Evolutionary conservation across 768 basidiomycete genomes (phyloP), one percentile per base, ranked within the genome.

Genomic region (Pisolithus marmoratus): DNA sequence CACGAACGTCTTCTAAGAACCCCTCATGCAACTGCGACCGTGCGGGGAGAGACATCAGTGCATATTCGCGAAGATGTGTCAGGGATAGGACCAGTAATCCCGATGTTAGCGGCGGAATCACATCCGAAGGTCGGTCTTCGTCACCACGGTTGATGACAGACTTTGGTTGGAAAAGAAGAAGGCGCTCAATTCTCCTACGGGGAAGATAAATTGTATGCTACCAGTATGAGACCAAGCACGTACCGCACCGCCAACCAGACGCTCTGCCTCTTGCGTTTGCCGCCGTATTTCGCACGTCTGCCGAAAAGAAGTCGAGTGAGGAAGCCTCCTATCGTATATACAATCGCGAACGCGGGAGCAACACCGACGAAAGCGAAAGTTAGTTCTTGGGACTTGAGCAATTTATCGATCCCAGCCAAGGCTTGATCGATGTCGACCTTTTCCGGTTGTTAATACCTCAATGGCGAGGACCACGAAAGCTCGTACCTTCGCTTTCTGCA

Each of bases 291-390:
- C 8, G 77, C 78, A 26, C 70, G 70, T 2, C 78, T 75, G 7
- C 79, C 77, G 0, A 68, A 68, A 71, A 80, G 81, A 1, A 87
- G 51, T 1, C 69, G 68, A 11, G 70, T 58, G 3, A 85, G 27
- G 63, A 79, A 83, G 8, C 81, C 81, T 15, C 78, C 75, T 2
- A 77, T 52, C 1, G 84, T 73, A 58, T 94, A 94, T 3, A 94
- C 79, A 31, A 98, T 72, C 4, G 85, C 80, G 46, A 97, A 70
- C 0, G 88, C 85, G 8, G 95, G 95, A 0, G 95, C 94, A 15
- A 98, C 87, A 57, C 94, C 94, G 54, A 97, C 93, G 61, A 97
- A 97, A 5, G 90, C 95, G 60, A 99, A 99, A 1, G 93, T 96
- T 41, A 96, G 74, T 63, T 95, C 91, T 69, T 96, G 94, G 1